These are phyloP conservation scores for Styphnolobium japonicum DNA, from an alignment of 306 rosid species.

Conservation along the genomic window DNA sequence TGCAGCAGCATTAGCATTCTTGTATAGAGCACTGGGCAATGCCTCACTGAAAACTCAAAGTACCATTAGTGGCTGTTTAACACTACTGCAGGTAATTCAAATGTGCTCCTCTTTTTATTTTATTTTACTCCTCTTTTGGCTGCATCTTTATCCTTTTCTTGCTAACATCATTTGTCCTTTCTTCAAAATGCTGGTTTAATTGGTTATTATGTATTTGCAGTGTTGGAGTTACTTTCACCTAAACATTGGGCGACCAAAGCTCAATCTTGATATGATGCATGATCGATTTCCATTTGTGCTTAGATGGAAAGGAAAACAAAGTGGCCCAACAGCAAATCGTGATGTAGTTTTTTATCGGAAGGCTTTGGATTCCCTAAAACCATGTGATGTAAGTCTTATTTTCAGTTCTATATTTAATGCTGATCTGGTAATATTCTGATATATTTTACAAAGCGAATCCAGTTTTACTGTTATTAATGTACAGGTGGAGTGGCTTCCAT, in stretches of 20 bases:
- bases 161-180: background rate
- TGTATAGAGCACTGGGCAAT: slow-evolving; percentile 96
- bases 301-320: slow-evolving; percentile 96
- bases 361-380: slow-evolving; percentile 89
- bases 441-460: slow-evolving; percentile 12
- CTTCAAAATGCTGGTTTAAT: background rate
- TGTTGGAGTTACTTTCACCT: slow-evolving; percentile 99
- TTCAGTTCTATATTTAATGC: background rate
- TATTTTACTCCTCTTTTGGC: background rate
- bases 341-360: slow-evolving; percentile 96
- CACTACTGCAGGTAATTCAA: slow-evolving; percentile 77
- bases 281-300: slow-evolving; percentile 94
- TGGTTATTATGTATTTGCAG: slow-evolving; percentile 44
- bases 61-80: slow-evolving; percentile 97
- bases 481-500: slow-evolving; percentile 99
- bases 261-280: slow-evolving; percentile 67
- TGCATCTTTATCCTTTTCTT: background rate
- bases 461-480: slow-evolving; percentile 34
- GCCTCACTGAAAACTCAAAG: slow-evolving; percentile 96
- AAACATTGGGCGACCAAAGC: slow-evolving; percentile 94
- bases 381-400: slow-evolving; percentile 68
- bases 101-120: background rate
- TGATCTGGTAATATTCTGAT: background rate
- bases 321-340: slow-evolving; percentile 96
- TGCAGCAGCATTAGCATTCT: slow-evolving; percentile 79